Evolutionary conservation across 768 basidiomycete species (phyloP), one percentile per base, ranked within the genome.

Genomic region (Lyophyllum decastes): DNA sequence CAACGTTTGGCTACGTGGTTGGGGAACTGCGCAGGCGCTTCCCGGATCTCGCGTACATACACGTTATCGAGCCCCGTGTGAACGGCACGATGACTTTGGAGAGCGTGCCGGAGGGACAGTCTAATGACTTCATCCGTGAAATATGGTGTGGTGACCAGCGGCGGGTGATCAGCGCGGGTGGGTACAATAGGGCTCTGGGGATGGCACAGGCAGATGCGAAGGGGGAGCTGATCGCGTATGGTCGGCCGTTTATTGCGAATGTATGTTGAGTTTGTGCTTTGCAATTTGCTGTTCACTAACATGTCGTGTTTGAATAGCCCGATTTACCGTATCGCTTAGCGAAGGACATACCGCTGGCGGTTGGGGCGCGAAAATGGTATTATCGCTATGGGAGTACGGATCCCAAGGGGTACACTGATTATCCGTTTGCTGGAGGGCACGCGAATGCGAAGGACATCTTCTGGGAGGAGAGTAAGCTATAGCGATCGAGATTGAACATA

Each of bases 11-110:
- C 0, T 75, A 82, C 67, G 61, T 85, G 17, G 72, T 78, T 5
- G 53, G 64, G 14, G 52, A 77, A 49, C 58, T 84, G 44, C 63
- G 65, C 9, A 54, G 61, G 38, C 71, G 69, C 22, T 68, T 69
- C 48, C 76, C 77, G 12, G 61, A 71, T 10, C 64, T 83, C 21
- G 78, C 80, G 4, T 84, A 81, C 68, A 58, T 83, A 2, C 80
- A 82, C 58, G 64, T 76, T 30, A 63, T 73, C 33, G 77, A 82
- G 62, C 70, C 78, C 1, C 67, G 66, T n/a, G 55, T 55, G 3
- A 55, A 63, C 53, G 67, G 66, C 49, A 41, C 50, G 48, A 14
- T 52, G 43, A 35, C 9, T 2, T 27, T 40, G 10, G 38, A 43
- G 25, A 43, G 30, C 3, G 35, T 43, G 19, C 40, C 53, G 3